Evolutionary conservation across 371 early-diverging fungal genomes (phyloP), one percentile per base, ranked within the genome.

Genomic region (Nematocida minor): DNA sequence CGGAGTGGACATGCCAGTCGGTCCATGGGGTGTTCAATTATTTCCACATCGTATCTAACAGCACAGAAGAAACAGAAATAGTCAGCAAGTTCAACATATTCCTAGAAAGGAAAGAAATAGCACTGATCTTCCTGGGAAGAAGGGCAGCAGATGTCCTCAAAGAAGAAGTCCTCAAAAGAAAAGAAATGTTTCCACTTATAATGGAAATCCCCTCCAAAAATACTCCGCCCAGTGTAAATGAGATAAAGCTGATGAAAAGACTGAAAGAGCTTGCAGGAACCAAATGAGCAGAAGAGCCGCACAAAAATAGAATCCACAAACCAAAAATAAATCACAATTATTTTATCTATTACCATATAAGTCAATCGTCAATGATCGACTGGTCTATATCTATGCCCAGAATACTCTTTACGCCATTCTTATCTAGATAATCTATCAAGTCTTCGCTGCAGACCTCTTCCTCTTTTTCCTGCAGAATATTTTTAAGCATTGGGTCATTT

Each of bases 71-170:
- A 27, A 80, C 81, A 48, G 83, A 82, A 9, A 22, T 83, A 40
- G 44, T 60, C 49, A 66, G 42, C 49, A 63, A 44, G 11, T 82
- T 80, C 55, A 46, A 55, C 9, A 42, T 55, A 18, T 42, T 82
- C 16, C 27, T 74, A 57, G 22, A 48, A 44, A 79, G 81, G 48
- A 79, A 83, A 44, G 83, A 83, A 42, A 68, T 83, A 42, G 82
- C 81, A n/a, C 64, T 85, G 2, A 60, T 85, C 20, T 82, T 85
- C 34, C 57, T 85, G 18, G 66, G 70, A n/a, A 81, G 82, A 41
- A 81, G 78, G 64, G 82, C 69, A 4, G 54, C 63, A 54, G 69
- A 81, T 47, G 78, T 60, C 40, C 62, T 83, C 18, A 55, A 68
- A 51, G 77, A 81, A 14, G 55, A 71, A 11, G 48, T 85, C 25